Percentiles rank a stretch among this genome's conserved stretches.
Evolutionary conservation across 129 eudicot species (phyloP).

Genomic region (Flaveria sonorensis): DNA sequence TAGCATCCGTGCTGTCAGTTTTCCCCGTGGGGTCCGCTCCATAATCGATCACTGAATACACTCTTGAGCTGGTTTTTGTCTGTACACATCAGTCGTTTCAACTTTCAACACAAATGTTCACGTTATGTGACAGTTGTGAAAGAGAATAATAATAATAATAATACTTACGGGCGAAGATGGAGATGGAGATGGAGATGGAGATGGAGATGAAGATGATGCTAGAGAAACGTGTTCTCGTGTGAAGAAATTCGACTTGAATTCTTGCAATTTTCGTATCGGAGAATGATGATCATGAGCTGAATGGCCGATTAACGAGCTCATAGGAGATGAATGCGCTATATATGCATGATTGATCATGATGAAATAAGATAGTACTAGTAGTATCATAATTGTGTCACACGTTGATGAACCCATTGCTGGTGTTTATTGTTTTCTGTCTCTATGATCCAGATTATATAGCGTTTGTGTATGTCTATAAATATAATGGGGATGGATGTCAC

Average conservation of each 20-base stretch:
- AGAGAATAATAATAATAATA: not conserved
- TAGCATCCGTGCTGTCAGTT: slow-evolving; percentile 73
- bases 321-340: slow-evolving; percentile 8
- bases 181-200: not conserved
- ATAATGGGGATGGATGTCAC: slow-evolving; percentile 31
- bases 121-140: not conserved
- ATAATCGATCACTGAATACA: slow-evolving; percentile 58
- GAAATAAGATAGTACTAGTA: slow-evolving; percentile 23
- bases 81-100: not conserved
- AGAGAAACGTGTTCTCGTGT: slow-evolving; percentile 23
- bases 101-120: not conserved
- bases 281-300: slow-evolving; percentile 20
- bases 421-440: slow-evolving; percentile 16
- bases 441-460: not conserved
- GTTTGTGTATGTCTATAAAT: not conserved
- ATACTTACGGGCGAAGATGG: slow-evolving; percentile 34
- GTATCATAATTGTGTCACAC: slow-evolving; percentile 1
- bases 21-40: slow-evolving; percentile 92
- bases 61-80: slow-evolving; percentile 43
- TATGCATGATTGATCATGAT: slow-evolving; percentile 28
- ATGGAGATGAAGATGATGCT: slow-evolving; percentile 25
- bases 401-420: slow-evolving; percentile 21
- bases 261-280: slow-evolving; percentile 31
- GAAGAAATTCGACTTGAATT: slow-evolving; percentile 28
- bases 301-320: not conserved